Evolutionary conservation across 2,329 filamentous ascomycete genomes (phyloP), one percentile per base, ranked within the genome.

Genomic region (Chaetomium sp.): DNA sequence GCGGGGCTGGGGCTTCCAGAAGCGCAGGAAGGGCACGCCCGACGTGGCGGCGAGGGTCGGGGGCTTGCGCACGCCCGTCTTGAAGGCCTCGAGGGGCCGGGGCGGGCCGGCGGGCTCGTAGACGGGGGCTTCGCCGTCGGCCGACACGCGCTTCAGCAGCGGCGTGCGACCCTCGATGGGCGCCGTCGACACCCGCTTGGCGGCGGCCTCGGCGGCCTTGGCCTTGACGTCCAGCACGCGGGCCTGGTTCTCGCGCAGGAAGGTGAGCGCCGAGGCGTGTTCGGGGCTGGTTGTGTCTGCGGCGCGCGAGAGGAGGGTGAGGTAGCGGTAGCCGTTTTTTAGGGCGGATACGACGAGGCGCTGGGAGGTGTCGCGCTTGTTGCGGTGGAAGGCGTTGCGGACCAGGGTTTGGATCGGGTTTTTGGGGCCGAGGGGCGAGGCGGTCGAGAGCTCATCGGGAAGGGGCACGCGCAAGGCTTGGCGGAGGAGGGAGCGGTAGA

Each of bases 401-500:
- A 92, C 78, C 4, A 90, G 77, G 63, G 84, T 81, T 59, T 79
- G 78, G 61, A 92, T 76, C 0, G 85, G 84, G 63, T 81, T 76
- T 71, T 65, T 57, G 68, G 68, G 60, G n/a, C 57, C 57, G 8
- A 66, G 54, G 9, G 64, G 51, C 10, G 64, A 64, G 55, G 73
- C 74, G 60, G 71, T 67, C 7, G 74, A 71, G 23, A 83, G 72
- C 55, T 85, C 78, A 72, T 79, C 71, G 1, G 85, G 82, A 1
- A 91, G 76, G 1, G 82, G 77, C 38, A 90, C 77, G 49, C 76
- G 78, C 33, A 78, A 75, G 65, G 82, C 86, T 76, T 86, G 83
- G 67, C 81, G 81, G 60, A 92, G 78, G 62, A 94, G 84, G 42
- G 89, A 87, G 67, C 88, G 84, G 78, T 89, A 93, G 57, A 94